Percentiles rank a stretch among this genome's conserved stretches.
Evolutionary conservation across 371 early-diverging fungal species (phyloP).

Genomic region (Syncephalastrum monosporum): DNA sequence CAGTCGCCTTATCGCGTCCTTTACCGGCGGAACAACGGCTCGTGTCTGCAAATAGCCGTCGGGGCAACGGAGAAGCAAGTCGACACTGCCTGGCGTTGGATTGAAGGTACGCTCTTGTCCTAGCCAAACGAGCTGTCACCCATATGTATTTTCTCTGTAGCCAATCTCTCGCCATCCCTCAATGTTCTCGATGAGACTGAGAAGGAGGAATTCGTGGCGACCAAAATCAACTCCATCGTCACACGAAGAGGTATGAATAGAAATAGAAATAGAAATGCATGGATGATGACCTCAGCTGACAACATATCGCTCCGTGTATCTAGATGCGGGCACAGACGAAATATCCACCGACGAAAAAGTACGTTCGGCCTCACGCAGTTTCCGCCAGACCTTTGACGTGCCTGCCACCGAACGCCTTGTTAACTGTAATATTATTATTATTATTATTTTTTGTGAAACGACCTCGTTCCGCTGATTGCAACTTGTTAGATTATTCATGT

Average conservation of each 20-base stretch:
- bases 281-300: neutral
- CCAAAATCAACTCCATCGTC: slow-evolving; percentile 88
- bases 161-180: slow-evolving; percentile 69
- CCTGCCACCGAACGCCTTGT: slow-evolving; percentile 85
- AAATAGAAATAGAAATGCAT: slow-evolving; percentile 7
- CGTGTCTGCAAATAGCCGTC: slow-evolving; percentile 63
- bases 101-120: slow-evolving; percentile 56
- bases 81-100: slow-evolving; percentile 89
- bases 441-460: no score
- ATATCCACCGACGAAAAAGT: slow-evolving; percentile 82
- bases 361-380: slow-evolving; percentile 85
- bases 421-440: no score
- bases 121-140: neutral
- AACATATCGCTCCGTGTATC: neutral
- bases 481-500: slow-evolving; percentile 82
- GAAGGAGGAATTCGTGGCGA: slow-evolving; percentile 80
- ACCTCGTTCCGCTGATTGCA: no score
- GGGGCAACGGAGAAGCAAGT: slow-evolving; percentile 81
- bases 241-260: slow-evolving; percentile 68
- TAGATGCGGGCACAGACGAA: slow-evolving; percentile 76
- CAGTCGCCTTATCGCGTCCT: slow-evolving; percentile 92
- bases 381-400: slow-evolving; percentile 87
- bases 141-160: slow-evolving; percentile 28
- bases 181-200: slow-evolving; percentile 78
- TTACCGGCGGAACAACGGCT: slow-evolving; percentile 58